Base-by-base conservation (phyloP, 2,329 filamentous ascomycete species). In the Stemphylium vesicarium region DNA sequence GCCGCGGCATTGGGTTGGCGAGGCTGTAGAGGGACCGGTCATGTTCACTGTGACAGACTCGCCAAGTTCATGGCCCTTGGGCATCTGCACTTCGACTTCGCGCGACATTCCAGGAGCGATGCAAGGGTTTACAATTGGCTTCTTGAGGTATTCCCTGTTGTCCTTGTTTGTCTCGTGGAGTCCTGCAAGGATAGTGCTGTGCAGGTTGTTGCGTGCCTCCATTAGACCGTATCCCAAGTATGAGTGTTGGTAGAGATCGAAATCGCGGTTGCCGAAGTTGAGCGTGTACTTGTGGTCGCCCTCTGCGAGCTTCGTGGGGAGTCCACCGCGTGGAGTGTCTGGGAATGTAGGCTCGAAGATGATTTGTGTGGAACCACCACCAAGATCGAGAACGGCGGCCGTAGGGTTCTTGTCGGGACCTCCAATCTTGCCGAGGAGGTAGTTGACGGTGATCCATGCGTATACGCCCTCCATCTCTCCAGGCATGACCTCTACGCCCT, bases 371-470 rank as follows among this genome's bases (percentile, higher is more conserved):
- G 93, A 97, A 49, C 95, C 95, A 69, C 95, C 95, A 60, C 95
- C 95, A 43, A 99, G 88, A 74, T 99, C 95, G 71, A 99, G 96
- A 55, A 97, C 87, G 45, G 95, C 95, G 36, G 95, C 96, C 1
- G 95, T 98, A 45, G 92, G 90, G 60, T 86, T 92, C 75, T 93
- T 87, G 73, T 97, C 94, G 2, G 92, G 91, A 10, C 91, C 90
- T 56, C 95, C 95, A 76, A 99, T 98, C 81, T 98, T 98, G 70
- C 94, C 94, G 20, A 99, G 86, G 36, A 99, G 88, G 78, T 99
- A 99, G 83, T 99, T 99, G 64, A 92, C 95, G 6, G 95, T 99
- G 75, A 99, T 96, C 95, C 95, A 99, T 48, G 95, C 96, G 73
- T 96, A 99, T 26, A 99, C 94, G 73, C 95, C 95, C 80, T 99